Percentiles rank a stretch among this genome's conserved stretches.
Conservation (phyloP, 2,329 filamentous ascomycete genomes). For the Scopulariopsis brevicaulis region DNA sequence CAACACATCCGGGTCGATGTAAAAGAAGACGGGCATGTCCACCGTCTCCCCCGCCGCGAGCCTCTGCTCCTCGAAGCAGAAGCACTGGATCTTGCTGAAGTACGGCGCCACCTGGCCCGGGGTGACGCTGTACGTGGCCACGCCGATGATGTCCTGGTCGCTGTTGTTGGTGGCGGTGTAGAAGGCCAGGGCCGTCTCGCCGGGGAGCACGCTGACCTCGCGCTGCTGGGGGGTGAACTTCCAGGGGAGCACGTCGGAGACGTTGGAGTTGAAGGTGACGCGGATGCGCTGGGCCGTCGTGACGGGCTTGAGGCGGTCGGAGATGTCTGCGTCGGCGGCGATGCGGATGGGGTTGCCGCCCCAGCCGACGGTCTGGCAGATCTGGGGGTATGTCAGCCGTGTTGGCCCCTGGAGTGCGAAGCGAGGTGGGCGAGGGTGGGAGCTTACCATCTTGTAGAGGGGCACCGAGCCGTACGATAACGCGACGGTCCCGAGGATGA, state of each 20-base stretch:
- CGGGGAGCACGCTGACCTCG: slow-evolving; percentile 87
- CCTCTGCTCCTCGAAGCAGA: slow-evolving; percentile 96
- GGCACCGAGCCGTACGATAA: slow-evolving; percentile 77
- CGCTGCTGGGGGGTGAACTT: slow-evolving; percentile 95
- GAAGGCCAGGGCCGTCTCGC: slow-evolving; percentile 93
- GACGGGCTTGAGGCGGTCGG: slow-evolving; percentile 70
- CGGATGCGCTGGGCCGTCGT: slow-evolving; percentile 73
- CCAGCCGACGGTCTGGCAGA: slow-evolving; percentile 82
- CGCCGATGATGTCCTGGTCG: slow-evolving; percentile 88
- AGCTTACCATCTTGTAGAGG: slow-evolving; percentile 69
- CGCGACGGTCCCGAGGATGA: slow-evolving; percentile 70
- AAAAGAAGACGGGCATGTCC: slow-evolving; percentile 99
- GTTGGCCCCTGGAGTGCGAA: neutral
- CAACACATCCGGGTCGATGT: slow-evolving; percentile 90
- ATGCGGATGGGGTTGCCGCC: slow-evolving; percentile 86
- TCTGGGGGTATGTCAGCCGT: slow-evolving; percentile 30
- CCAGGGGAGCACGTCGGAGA: slow-evolving; percentile 93
- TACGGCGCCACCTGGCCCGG: slow-evolving; percentile 93
- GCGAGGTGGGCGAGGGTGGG: neutral
- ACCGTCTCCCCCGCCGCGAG: slow-evolving; percentile 92
- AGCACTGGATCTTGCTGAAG: slow-evolving; percentile 99
- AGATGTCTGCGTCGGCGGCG: slow-evolving; percentile 54
- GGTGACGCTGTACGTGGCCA: slow-evolving; percentile 95
- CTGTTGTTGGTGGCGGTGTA: slow-evolving; percentile 93
- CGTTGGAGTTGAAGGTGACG: slow-evolving; percentile 91